phyloP scores from a whole-genome alignment of 805 yeast genomes.

The Jamesozyma spencerorum region DNA sequence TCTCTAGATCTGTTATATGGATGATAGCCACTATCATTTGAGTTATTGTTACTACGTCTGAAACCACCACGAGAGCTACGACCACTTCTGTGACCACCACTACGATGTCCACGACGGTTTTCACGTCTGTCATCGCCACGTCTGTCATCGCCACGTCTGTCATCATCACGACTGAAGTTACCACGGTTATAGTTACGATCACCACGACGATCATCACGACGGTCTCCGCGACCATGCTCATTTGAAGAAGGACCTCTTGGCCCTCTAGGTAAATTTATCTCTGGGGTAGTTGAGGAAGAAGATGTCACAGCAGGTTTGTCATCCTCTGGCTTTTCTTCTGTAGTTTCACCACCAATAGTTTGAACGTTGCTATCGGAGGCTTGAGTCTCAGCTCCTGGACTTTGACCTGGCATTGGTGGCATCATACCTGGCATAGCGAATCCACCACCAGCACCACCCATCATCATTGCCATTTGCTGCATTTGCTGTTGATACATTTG shows the following conservation, averaged over 20 bases:
- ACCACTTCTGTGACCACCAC: constrained; percentile 22
- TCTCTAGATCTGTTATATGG: constrained; percentile 23
- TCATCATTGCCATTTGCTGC: constrained; percentile 27
- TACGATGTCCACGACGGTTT: constrained; percentile 28
- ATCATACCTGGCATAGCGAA: constrained; percentile 12
- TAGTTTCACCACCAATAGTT: constrained; percentile 23
- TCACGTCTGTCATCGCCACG: constrained; percentile 27
- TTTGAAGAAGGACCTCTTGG: constrained; percentile 34
- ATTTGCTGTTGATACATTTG: constrained; percentile 32
- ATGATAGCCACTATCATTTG: constrained; percentile 25
- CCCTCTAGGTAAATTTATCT: constrained; percentile 41
- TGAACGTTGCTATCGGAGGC: constrained; percentile 18
- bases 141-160: constrained; percentile 32
- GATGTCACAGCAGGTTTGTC: constrained; percentile 8
- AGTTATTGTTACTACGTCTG: constrained; percentile 10
- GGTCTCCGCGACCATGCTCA: constrained; percentile 35
- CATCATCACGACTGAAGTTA: constrained; percentile 24
- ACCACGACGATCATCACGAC: constrained; percentile 30
- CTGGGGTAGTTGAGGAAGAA: constrained; percentile 23
- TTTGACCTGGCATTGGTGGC: constrained; percentile 1
- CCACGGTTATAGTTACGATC: constrained; percentile 30
- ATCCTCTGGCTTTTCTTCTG: constrained; percentile 1
- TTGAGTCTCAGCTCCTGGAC: constrained; percentile 8
- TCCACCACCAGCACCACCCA: constrained; percentile 10
- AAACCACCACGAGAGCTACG: constrained; percentile 11